Conservation (phyloP, 1,284 basidiomycete species). For the Laetiporus sulphureus region DNA sequence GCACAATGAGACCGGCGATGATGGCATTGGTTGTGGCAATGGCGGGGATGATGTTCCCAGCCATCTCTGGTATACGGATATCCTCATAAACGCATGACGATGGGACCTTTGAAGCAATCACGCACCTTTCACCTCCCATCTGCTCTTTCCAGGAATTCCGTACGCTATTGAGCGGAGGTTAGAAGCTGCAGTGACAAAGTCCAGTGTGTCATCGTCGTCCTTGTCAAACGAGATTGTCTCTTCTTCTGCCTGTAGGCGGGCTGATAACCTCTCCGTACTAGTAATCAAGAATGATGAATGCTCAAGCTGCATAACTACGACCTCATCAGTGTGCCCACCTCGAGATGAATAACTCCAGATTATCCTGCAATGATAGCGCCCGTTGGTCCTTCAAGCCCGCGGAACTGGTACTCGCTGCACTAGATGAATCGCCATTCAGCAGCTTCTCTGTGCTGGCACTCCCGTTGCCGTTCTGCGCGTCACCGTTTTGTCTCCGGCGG, state of each 20-base stretch:
- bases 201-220: slow-evolving; percentile 94
- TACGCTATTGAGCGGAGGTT: slow-evolving; percentile 92
- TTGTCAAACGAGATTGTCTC: slow-evolving; percentile 91
- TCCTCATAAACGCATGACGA: background rate
- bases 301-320: no score
- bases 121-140: slow-evolving; percentile 93
- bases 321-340: slow-evolving; percentile 43
- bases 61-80: slow-evolving; percentile 72
- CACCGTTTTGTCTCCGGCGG: slow-evolving; percentile 8
- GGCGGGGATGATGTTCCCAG: slow-evolving; percentile 98
- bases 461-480: slow-evolving; percentile 18
- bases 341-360: slow-evolving; percentile 73
- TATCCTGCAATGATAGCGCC: slow-evolving; percentile 71
- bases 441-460: slow-evolving; percentile 13
- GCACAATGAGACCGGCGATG: slow-evolving; percentile 88
- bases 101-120: no score
- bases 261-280: slow-evolving; percentile 75
- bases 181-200: slow-evolving; percentile 93
- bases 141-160: slow-evolving; percentile 82
- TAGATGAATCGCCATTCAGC: slow-evolving; percentile 16
- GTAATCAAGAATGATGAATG: background rate
- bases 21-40: slow-evolving; percentile 99
- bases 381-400: slow-evolving; percentile 76
- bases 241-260: slow-evolving; percentile 67
- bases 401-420: slow-evolving; percentile 6